These are phyloP conservation scores for Boletus subcaerulescens DNA, from an alignment of 768 basidiomycete genomes.

Conservation along the genomic window DNA sequence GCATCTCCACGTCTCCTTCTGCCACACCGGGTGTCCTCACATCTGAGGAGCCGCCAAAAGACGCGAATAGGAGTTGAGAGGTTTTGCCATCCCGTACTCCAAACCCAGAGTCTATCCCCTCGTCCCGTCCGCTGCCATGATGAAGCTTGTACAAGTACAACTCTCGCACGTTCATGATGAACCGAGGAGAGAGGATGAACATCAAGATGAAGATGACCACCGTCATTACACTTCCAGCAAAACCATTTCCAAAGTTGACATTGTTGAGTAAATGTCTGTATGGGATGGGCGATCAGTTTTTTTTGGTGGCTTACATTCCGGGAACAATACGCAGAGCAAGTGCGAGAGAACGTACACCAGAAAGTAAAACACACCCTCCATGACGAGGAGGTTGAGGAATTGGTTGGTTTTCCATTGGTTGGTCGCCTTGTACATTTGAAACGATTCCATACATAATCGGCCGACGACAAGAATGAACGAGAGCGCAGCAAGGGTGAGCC, in stretches of 20 bases:
- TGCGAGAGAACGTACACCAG: slow-evolving; percentile 9
- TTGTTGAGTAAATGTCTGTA: slow-evolving; percentile 15
- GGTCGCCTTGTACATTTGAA: slow-evolving; percentile 8
- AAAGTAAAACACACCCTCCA: slow-evolving; percentile 19
- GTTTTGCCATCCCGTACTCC: slow-evolving; percentile 1
- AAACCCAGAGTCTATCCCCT: slow-evolving; percentile 14
- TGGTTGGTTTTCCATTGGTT: slow-evolving; percentile 9
- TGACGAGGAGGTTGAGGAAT: slow-evolving; percentile 13
- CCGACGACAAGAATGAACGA: slow-evolving; percentile 6
- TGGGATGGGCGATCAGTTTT: neutral
- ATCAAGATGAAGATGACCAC: neutral
- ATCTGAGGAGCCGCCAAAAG: neutral
- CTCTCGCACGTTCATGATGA: slow-evolving; percentile 19
- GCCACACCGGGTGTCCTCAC: neutral
- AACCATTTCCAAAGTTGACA: slow-evolving; percentile 3
- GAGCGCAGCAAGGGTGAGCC: slow-evolving; percentile 9
- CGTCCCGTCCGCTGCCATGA: neutral
- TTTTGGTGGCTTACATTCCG: neutral
- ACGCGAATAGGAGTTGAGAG: neutral
- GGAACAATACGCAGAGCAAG: neutral
- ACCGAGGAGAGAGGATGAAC: slow-evolving; percentile 17
- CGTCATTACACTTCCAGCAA: neutral
- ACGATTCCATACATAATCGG: slow-evolving; percentile 5
- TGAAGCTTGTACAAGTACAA: neutral
- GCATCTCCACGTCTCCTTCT: slow-evolving; percentile 7